These are phyloP conservation scores for Cercospora sojina DNA, from an alignment of 2,329 filamentous ascomycete genomes.

Conservation along the genomic window DNA sequence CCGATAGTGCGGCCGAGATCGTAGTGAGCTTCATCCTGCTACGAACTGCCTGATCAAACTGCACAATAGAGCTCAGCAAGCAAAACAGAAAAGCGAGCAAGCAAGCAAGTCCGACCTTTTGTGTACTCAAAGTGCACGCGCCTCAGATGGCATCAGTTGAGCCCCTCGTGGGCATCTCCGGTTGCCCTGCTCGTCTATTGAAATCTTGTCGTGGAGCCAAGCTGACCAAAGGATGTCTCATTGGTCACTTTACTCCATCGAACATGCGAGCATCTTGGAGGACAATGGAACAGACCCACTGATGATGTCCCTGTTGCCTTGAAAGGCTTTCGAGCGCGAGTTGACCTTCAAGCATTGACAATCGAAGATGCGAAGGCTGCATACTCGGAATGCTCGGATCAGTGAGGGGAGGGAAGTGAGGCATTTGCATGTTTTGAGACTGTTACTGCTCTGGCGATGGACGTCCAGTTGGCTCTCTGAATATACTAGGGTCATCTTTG, in stretches of 20 bases:
- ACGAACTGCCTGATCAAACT: background rate
- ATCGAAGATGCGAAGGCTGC: background rate
- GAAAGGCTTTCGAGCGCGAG: background rate
- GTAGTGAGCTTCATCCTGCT: background rate
- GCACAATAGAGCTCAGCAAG: background rate
- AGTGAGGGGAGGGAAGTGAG: background rate
- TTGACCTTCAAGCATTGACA: background rate
- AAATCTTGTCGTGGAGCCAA: background rate
- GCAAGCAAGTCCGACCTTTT: constrained; percentile 12
- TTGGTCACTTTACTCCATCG: background rate
- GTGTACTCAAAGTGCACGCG: constrained; percentile 1
- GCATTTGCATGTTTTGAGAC: background rate
- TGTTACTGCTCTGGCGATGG: background rate
- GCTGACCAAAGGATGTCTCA: background rate
- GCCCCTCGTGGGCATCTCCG: background rate
- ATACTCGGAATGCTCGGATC: background rate
- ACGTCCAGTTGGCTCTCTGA: background rate
- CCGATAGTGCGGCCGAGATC: constrained; percentile 10
- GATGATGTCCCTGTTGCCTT: background rate
- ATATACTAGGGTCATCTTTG: background rate
- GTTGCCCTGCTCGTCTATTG: constrained; percentile 8
- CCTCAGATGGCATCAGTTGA: background rate
- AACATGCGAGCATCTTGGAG: background rate
- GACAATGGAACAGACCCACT: background rate
- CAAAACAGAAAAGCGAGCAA: background rate